Percentiles rank a stretch among this genome's conserved stretches.
phyloP scores from a whole-genome alignment of 345 rosid species.

The Rhodomyrtus tomentosa region DNA sequence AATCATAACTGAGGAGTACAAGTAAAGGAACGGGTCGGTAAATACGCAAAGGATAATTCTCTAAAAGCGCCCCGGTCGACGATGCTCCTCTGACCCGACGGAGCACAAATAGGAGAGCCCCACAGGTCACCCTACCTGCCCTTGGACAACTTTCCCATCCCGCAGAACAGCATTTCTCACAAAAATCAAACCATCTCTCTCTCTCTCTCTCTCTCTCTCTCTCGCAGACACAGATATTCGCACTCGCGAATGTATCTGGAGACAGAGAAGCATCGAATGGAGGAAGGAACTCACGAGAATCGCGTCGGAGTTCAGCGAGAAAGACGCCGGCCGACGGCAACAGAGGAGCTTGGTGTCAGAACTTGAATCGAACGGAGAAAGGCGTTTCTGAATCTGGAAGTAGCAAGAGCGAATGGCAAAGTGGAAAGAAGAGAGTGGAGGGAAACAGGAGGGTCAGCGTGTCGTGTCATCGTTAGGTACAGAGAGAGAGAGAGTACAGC shows the following conservation, averaged over 20 bases:
- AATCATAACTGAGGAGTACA: not conserved
- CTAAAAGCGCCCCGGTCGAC: not conserved
- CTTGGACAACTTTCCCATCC: not conserved
- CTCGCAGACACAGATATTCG: not conserved
- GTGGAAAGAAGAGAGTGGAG: not conserved
- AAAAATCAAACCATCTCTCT: not conserved
- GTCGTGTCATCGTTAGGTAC: not conserved
- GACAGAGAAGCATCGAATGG: not conserved
- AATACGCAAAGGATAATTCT: not conserved
- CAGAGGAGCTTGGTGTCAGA: not conserved
- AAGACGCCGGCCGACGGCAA: not conserved
- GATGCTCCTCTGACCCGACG: not conserved
- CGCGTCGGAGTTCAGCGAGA: not conserved
- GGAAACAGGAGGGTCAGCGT: not conserved
- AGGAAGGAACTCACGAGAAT: not conserved
- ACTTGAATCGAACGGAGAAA: not conserved
- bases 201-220: not conserved
- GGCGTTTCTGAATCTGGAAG: not conserved
- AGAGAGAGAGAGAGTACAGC: not conserved
- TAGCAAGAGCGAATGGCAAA: not conserved
- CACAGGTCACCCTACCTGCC: not conserved
- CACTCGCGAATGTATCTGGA: not conserved
- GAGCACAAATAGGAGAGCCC: not conserved
- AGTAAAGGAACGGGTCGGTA: not conserved
- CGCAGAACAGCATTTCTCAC: not conserved